Evolutionary conservation across 805 yeast species (phyloP).

Genomic region (Kluyveromyces siamensis): DNA sequence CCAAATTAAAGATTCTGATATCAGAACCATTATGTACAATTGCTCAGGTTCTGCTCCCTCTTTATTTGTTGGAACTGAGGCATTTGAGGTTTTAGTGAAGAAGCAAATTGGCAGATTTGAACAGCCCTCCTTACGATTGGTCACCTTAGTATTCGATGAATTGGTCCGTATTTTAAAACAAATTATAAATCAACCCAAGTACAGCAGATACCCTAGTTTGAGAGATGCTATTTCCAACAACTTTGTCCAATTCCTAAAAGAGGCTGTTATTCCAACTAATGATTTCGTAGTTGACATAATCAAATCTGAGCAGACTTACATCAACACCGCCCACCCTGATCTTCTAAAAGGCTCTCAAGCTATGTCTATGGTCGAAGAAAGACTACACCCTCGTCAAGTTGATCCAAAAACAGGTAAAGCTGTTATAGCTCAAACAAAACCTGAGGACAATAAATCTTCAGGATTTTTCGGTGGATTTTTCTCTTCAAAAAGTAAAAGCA

Average conservation of each 20-base stretch:
- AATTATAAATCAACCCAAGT: constrained; percentile 72
- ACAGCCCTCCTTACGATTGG: constrained; percentile 86
- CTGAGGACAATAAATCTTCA: constrained; percentile 38
- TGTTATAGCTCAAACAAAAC: constrained; percentile 31
- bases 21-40: constrained; percentile 93
- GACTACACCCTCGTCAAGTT: constrained; percentile 63
- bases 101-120: constrained; percentile 91
- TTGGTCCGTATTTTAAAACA: constrained; percentile 83
- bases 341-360: constrained; percentile 91
- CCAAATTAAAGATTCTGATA: constrained; percentile 90
- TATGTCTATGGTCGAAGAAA: constrained; percentile 84
- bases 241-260: constrained; percentile 72
- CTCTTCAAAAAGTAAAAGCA: constrained; percentile 84
- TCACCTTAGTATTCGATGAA: constrained; percentile 86
- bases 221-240: constrained; percentile 78
- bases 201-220: constrained; percentile 81
- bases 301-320: constrained; percentile 81
- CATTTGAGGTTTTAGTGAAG: constrained; percentile 90
- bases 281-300: constrained; percentile 78
- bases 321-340: constrained; percentile 97
- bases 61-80: constrained; percentile 92
- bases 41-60: constrained; percentile 96
- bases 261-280: constrained; percentile 75
- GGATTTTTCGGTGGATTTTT: constrained; percentile 97
- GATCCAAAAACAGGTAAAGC: constrained; percentile 91